These are phyloP conservation scores for Elsinoe necatrix DNA, from an alignment of 2,329 filamentous ascomycete genomes.

Conservation along the genomic window DNA sequence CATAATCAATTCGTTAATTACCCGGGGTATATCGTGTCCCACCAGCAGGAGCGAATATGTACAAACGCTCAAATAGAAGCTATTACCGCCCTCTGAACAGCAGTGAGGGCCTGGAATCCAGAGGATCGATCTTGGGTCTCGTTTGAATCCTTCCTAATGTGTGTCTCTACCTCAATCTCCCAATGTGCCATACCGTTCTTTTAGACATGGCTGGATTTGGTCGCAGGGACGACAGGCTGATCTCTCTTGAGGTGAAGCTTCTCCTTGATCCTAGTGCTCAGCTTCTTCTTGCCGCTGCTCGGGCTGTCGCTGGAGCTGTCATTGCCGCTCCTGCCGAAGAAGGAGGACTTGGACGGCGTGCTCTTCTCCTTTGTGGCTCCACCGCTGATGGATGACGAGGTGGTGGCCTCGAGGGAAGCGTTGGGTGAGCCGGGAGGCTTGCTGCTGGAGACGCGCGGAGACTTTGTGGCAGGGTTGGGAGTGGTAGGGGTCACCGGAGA, in stretches of 20 bases:
- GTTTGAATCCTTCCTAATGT: background rate
- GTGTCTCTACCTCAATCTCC: background rate
- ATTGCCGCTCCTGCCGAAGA: constrained; percentile 6
- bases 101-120: background rate
- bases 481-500: background rate
- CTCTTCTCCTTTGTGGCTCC: background rate
- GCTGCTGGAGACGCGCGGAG: background rate
- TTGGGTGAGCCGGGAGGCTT: background rate
- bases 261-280: constrained; percentile 15
- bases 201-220: background rate
- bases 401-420: constrained; percentile 6
- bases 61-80: background rate
- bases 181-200: background rate
- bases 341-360: constrained; percentile 9
- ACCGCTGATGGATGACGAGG: constrained; percentile 2
- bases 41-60: constrained; percentile 8
- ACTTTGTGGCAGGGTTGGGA: background rate
- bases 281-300: constrained; percentile 15
- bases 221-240: background rate
- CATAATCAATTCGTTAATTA: background rate
- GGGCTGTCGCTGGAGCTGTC: constrained; percentile 13
- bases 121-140: background rate
- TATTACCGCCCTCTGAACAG: background rate
- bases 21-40: constrained; percentile 12
- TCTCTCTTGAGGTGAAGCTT: constrained; percentile 14